phyloP scores from a whole-genome alignment of 176 grass and related monocot species.

The Aegilops sharonensis region DNA sequence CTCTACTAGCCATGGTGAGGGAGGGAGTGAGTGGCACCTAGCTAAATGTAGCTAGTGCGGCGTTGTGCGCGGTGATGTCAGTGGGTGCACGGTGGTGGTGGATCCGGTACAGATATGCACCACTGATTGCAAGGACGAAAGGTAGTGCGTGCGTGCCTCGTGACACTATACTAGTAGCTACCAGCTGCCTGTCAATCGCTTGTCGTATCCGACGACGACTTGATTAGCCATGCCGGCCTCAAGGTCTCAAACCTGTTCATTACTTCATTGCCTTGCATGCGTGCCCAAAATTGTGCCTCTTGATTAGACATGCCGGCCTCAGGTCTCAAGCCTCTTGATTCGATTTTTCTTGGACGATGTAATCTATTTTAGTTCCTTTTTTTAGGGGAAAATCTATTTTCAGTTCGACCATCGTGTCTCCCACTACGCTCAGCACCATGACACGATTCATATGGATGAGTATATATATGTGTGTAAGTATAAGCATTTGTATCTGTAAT shows the following conservation, averaged over 20 bases:
- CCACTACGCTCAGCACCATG: no score
- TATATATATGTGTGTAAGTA: no score
- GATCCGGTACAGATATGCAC: conserved; percentile 12
- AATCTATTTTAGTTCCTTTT: neutral
- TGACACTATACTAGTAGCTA: neutral
- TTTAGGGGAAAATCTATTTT: no score
- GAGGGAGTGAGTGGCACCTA: neutral
- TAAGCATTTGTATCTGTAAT: no score
- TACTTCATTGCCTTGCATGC: neutral
- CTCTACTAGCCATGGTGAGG: neutral
- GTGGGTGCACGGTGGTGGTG: conserved; percentile 2
- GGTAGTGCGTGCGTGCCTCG: neutral
- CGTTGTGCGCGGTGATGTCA: conserved; percentile 40
- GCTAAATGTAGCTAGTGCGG: neutral
- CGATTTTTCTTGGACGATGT: neutral
- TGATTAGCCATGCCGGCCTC: neutral
- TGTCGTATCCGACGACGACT: neutral
- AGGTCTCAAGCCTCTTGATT: neutral
- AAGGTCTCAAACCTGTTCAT: neutral
- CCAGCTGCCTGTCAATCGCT: neutral
- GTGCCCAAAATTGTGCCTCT: neutral
- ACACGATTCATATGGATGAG: no score
- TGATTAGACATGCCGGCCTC: neutral
- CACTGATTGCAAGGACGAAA: neutral
- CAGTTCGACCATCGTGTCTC: no score